phyloP scores from a whole-genome alignment of 257 asterid species.

The Scutellaria barbata region DNA sequence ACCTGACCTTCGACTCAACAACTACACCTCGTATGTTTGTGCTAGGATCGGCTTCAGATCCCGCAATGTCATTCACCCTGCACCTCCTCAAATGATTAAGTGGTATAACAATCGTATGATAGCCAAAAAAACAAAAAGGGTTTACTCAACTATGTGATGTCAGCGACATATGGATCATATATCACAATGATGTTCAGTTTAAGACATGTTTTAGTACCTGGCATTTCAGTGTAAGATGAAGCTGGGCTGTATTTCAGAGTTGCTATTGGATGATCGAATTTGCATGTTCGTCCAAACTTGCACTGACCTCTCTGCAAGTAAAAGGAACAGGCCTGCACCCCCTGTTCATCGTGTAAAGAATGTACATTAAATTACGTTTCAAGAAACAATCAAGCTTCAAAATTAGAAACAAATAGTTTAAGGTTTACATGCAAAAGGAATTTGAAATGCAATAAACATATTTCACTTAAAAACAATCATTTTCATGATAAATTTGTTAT shows the following conservation, averaged over 20 bases:
- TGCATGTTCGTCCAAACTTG: conserved; percentile 81
- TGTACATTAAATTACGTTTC: background rate
- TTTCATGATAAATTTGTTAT: no score
- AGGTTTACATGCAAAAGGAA: background rate
- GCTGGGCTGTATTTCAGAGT: conserved; percentile 49
- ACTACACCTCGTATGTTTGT: conserved; percentile 34
- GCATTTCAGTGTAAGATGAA: conserved; percentile 62
- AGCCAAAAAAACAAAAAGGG: no score
- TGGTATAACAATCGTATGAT: background rate
- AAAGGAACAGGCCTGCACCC: conserved; percentile 81
- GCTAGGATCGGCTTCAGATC: conserved; percentile 35
- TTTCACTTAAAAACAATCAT: no score
- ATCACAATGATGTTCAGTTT: no score
- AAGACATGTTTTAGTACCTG: conserved; percentile 43
- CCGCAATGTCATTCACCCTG: conserved; percentile 55
- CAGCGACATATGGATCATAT: no score
- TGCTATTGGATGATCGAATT: conserved; percentile 81
- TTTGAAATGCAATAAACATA: background rate
- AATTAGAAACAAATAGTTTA: no score
- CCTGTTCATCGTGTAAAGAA: conserved; percentile 50
- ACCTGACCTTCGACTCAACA: conserved; percentile 30
- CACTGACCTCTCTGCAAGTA: conserved; percentile 80
- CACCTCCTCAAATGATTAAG: conserved; percentile 51
- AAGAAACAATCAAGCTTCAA: background rate
- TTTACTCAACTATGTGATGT: no score